Evolutionary conservation across 192 early-diverging fungal species (phyloP), one percentile per base, ranked within the genome.

Genomic region (Coemansia sp.): DNA sequence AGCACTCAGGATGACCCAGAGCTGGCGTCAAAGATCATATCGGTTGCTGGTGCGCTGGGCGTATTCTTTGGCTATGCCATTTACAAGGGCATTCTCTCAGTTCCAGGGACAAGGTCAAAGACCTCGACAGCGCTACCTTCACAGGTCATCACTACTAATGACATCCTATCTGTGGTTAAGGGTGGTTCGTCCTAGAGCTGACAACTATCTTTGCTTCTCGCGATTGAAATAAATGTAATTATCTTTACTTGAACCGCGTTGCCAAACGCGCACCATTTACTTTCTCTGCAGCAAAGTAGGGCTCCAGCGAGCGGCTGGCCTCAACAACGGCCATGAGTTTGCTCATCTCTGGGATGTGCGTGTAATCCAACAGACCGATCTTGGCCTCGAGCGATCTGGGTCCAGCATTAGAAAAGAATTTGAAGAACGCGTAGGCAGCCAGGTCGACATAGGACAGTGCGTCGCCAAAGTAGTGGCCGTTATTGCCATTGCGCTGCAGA

Each of bases 401-500:
- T 17, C 55, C 55, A 17, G 55, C 28, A 6, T 58, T 33, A 32
- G 28, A 58, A 7, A 74, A 49, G 37, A 52, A 44, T 39, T 67
- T 75, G 68, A 74, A 72, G 33, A 73, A 67, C 3, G 52, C 46
- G 17, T 75, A 78, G 4, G 64, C 32, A 26, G 46, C 68, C n/a
- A 84, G 19, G 53, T 89, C 88, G 13, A 74, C 75, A 23, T 85
- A 72, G 1, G 85, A 75, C 0, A 79, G 35, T 43, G 66, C 62
- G 57, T 77, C 61, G 39, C 87, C 84, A 50, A 85, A 61, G 38
- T 77, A 78, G 62, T 80, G 78, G 6, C 87, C 87, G 46, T 75
- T 89, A 52, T 63, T 68, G 46, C 88, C 88, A 65, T 89, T 88
- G 43, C 73, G 60, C 23, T 30, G 37, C 43, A 88, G 73, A 16